phyloP scores from a whole-genome alignment of 176 grass and related monocot species.

The Carex pumila region DNA sequence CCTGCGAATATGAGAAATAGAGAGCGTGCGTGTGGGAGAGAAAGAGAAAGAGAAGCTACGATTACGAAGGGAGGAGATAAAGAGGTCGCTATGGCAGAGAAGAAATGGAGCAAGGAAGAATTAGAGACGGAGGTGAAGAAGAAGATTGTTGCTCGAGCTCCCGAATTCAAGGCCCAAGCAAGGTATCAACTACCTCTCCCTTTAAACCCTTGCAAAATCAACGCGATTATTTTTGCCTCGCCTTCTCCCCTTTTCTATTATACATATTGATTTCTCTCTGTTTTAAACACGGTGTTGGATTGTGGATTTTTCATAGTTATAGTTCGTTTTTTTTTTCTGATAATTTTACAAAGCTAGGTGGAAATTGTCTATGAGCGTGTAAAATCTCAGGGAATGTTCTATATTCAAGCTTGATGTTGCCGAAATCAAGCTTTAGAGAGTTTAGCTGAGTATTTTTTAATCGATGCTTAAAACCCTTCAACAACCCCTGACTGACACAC shows the following conservation, averaged over 20 bases:
- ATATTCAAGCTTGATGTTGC: background rate
- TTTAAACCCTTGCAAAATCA: background rate
- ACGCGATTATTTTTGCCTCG: background rate
- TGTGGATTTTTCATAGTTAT: background rate
- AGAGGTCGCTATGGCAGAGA: background rate
- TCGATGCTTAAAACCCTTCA: background rate
- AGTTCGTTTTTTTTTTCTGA: background rate
- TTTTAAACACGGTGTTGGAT: background rate
- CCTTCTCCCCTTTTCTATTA: background rate
- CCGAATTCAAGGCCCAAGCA: constrained; percentile 75
- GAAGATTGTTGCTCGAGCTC: constrained; percentile 48
- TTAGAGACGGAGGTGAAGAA: constrained; percentile 58
- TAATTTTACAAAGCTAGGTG: background rate
- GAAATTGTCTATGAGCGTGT: background rate
- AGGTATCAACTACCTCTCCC: constrained; percentile 34
- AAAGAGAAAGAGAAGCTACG: background rate
- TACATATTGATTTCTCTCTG: background rate
- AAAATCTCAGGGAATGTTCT: background rate
- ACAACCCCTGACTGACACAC: background rate
- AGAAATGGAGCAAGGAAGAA: constrained; percentile 21
- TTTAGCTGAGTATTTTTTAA: background rate
- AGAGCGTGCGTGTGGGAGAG: constrained; percentile 1
- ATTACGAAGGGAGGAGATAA: background rate
- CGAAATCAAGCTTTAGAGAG: background rate
- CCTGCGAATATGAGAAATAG: background rate